A percentile compares a stretch with the other conserved stretches of the same genome.
Conservation (phyloP, 169 alveolate species). For the Plasmodium gonderi region DNA sequence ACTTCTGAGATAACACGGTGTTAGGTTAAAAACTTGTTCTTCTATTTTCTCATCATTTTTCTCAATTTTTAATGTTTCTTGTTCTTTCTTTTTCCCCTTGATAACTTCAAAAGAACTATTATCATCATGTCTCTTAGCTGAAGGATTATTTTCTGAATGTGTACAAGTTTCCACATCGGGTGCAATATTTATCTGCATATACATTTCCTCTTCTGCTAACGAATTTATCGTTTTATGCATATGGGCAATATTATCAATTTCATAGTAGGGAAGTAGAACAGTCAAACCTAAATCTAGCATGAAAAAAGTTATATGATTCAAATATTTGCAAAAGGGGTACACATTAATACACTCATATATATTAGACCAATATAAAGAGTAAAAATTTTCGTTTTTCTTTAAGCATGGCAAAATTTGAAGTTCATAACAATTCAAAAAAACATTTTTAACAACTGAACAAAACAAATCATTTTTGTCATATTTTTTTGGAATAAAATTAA, state of each 20-base stretch:
- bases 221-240: slow-evolving; percentile 35
- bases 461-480: slow-evolving; percentile 59
- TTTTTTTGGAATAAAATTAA: slow-evolving; percentile 56
- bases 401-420: slow-evolving; percentile 72
- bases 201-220: neutral
- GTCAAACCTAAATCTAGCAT: slow-evolving; percentile 56
- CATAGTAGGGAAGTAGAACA: slow-evolving; percentile 58
- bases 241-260: slow-evolving; percentile 61
- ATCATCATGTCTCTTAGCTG: neutral
- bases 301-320: slow-evolving; percentile 59
- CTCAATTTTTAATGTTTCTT: neutral
- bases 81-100: neutral
- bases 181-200: too few relatives aligned
- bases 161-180: neutral
- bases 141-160: neutral
- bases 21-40: slow-evolving; percentile 21
- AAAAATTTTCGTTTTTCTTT: slow-evolving; percentile 35
- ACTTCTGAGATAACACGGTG: slow-evolving; percentile 33
- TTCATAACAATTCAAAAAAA: slow-evolving; percentile 50
- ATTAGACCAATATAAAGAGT: slow-evolving; percentile 28
- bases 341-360: slow-evolving; percentile 35
- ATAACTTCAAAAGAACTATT: neutral
- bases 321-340: slow-evolving; percentile 70
- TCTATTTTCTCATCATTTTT: neutral
- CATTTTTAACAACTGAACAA: slow-evolving; percentile 36